phyloP scores from a whole-genome alignment of 225 moss, liverwort and hornwort species.

The Physcomitrellopsis africana region DNA sequence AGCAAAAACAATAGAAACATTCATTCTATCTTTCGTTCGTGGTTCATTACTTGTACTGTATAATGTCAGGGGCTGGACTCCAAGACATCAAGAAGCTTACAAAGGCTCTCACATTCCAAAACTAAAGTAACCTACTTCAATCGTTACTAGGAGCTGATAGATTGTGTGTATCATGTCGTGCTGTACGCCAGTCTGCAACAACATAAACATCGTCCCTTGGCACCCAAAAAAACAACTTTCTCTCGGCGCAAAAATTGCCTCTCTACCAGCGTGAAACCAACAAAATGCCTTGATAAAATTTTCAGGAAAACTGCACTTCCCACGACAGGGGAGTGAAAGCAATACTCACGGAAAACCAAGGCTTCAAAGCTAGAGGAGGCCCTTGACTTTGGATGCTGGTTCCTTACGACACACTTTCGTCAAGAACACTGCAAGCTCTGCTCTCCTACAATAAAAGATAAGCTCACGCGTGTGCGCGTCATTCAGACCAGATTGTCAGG shows the following conservation, averaged over 20 bases:
- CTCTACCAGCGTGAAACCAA: background rate
- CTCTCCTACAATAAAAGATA: conserved; percentile 12
- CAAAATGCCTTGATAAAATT: background rate
- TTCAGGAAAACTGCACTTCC: background rate
- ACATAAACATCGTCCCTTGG: background rate
- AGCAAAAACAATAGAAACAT: too few relatives aligned
- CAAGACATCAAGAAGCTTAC: background rate
- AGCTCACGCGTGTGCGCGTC: conserved; percentile 31
- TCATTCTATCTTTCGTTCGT: too few relatives aligned
- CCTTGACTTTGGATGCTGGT: conserved; percentile 32
- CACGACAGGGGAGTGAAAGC: conserved; percentile 1
- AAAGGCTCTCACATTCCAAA: conserved; percentile 16
- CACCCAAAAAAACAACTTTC: background rate
- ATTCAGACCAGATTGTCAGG: conserved; percentile 28
- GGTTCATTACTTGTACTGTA: too few relatives aligned
- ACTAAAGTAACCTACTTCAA: conserved; percentile 9
- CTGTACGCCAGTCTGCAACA: background rate
- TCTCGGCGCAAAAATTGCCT: background rate
- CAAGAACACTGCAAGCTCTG: conserved; percentile 25
- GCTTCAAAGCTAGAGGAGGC: background rate
- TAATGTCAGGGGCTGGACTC: background rate
- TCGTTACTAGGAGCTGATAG: background rate
- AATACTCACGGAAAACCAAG: background rate
- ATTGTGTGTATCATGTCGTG: conserved; percentile 1
- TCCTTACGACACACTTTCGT: conserved; percentile 23